A percentile compares a stretch with the other conserved stretches of the same genome.
These are phyloP conservation scores for Alnus rubra DNA, from an alignment of 306 rosid genomes.

Conservation along the genomic window DNA sequence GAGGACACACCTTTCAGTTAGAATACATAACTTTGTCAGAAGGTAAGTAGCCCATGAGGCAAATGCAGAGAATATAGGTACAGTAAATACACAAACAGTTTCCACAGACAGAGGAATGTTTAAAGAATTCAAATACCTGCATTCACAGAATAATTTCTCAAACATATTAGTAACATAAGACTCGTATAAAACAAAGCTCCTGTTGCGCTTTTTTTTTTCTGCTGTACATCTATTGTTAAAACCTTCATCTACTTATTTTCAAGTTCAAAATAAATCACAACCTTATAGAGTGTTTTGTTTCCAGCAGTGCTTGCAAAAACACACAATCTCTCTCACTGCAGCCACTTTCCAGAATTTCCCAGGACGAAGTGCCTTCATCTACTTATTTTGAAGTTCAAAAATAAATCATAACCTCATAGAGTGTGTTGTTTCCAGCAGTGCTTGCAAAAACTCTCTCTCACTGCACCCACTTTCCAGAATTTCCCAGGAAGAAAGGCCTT, in stretches of 20 bases:
- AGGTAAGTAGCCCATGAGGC: conserved; percentile 96
- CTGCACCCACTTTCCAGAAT: too few species aligned
- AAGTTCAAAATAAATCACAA: neutral
- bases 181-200: neutral
- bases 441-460: too few species aligned
- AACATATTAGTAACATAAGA: conserved; percentile 22
- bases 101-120: conserved; percentile 97
- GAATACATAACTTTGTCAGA: conserved; percentile 70
- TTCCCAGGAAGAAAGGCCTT: too few species aligned
- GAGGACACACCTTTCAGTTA: conserved; percentile 6
- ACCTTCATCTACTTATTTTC: neutral
- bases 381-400: too few species aligned
- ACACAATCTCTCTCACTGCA: too few species aligned
- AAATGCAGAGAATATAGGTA: conserved; percentile 95
- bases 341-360: too few species aligned
- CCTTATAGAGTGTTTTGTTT: neutral
- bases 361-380: too few species aligned
- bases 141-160: conserved; percentile 27
- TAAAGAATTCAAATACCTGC: conserved; percentile 77
- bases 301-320: neutral
- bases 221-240: neutral
- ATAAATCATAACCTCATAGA: too few species aligned
- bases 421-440: too few species aligned
- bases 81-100: conserved; percentile 97
- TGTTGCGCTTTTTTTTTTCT: neutral